Percentiles rank a stretch among this genome's conserved stretches.
Evolutionary conservation across 2,329 filamentous ascomycete genomes (phyloP).

Genomic region (Epichloe coenophiala): DNA sequence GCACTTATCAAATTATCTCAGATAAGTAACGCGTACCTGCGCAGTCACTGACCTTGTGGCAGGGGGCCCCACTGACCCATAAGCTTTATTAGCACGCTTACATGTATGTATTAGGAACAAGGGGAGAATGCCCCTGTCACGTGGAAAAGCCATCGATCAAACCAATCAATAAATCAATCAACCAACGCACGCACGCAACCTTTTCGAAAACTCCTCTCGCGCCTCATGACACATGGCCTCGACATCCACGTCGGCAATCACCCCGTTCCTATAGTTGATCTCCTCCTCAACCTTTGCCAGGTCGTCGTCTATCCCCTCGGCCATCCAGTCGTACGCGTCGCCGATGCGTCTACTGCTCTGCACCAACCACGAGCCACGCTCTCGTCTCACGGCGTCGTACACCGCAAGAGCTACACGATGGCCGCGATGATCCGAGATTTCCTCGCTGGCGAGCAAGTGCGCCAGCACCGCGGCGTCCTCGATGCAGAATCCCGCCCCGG

Average conservation of each 20-base stretch:
- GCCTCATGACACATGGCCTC: not conserved
- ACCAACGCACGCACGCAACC: not conserved
- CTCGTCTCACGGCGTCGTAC: not conserved
- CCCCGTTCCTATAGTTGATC: slow-evolving; percentile 1
- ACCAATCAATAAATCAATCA: not conserved
- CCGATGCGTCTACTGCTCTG: slow-evolving; percentile 6
- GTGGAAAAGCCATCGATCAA: no score
- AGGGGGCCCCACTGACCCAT: no score
- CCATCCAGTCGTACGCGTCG: slow-evolving; percentile 7
- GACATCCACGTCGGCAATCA: slow-evolving; percentile 5
- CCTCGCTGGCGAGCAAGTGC: not conserved
- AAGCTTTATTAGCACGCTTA: no score
- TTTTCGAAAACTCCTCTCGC: not conserved
- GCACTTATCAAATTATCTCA: no score
- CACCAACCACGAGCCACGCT: slow-evolving; percentile 3
- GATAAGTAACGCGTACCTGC: no score
- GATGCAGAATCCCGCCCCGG: slow-evolving; percentile 3
- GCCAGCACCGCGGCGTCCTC: slow-evolving; percentile 5
- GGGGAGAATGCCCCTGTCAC: no score
- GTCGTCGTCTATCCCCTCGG: slow-evolving; percentile 4
- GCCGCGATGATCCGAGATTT: not conserved
- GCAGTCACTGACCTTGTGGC: no score
- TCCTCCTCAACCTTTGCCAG: slow-evolving; percentile 5
- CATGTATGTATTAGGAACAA: no score
- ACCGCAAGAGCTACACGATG: not conserved